Evolutionary conservation across 495 filamentous ascomycete species (phyloP).

Genomic region (Gamarada debralockiae): DNA sequence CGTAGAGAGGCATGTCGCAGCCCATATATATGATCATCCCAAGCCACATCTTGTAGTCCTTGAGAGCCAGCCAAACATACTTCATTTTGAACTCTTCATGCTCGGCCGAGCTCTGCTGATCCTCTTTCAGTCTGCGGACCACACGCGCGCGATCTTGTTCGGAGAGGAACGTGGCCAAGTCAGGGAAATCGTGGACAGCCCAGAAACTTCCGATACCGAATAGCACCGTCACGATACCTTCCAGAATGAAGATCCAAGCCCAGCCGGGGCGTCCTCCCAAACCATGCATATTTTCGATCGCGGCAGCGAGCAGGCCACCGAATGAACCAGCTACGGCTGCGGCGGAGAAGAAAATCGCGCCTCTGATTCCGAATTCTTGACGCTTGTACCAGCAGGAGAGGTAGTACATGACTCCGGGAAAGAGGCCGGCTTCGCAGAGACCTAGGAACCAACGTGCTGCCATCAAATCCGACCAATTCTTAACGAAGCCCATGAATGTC

Average conservation of each 20-base stretch:
- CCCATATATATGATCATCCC: constrained; percentile 81
- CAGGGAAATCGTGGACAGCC: constrained; percentile 88
- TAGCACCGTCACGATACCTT: constrained; percentile 72
- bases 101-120: constrained; percentile 74
- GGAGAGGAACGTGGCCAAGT: constrained; percentile 73
- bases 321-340: constrained; percentile 84
- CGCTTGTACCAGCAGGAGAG: constrained; percentile 73
- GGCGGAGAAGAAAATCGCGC: constrained; percentile 86
- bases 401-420: constrained; percentile 86
- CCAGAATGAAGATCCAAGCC: constrained; percentile 84
- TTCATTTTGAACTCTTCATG: constrained; percentile 74
- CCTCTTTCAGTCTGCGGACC: constrained; percentile 63
- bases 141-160: constrained; percentile 70
- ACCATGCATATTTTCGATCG: constrained; percentile 71
- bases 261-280: constrained; percentile 63
- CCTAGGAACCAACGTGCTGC: constrained; percentile 73
- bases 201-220: constrained; percentile 74
- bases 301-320: constrained; percentile 77
- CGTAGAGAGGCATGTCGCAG: constrained; percentile 70
- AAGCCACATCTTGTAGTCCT: constrained; percentile 85
- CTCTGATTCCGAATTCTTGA: constrained; percentile 42
- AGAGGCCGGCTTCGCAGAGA: constrained; percentile 77
- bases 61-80: constrained; percentile 72
- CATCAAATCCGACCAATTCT: constrained; percentile 37
- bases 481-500: constrained; percentile 50